Evolutionary conservation across 441 rosid genomes (phyloP), one percentile per base, ranked within the genome.

Genomic region (Mallotus repandus): DNA sequence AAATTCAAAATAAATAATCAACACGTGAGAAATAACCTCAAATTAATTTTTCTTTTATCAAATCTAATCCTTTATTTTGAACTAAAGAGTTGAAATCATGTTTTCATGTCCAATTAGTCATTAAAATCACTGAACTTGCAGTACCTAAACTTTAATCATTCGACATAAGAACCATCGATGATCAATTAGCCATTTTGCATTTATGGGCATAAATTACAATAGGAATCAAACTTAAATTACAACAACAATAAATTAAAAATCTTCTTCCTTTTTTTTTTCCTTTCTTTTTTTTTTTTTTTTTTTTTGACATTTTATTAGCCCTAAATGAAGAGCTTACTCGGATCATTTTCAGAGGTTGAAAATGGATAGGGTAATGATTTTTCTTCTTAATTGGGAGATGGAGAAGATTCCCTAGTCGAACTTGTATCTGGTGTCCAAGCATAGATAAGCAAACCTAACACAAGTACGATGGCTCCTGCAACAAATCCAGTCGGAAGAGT

Each of bases 401-500:
- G 50, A 11, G 79, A 71, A 64, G 79, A 61, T 12, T 74, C 65
- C 16, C 22, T 64, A n/a, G 70, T 16, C 7, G 84, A 75, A 70
- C 68, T 58, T 1, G 59, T 56, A 53, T 83, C 73, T 41, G 98
- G 97, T 16, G 88, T 83, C 95, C 94, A 90, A 4, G 92, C 86
- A 69, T 94, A 94, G 71, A 85, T 68, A 63, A 94, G 89, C 84
- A 94, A 77, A 32, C 98, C 98, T 22, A 86, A 63, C 63, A 94
- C 87, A 32, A 94, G 97, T 49, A 94, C 62, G 29, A 89, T 69
- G 64, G 97, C 83, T 74, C 97, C 98, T 13, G 90, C 91, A 15
- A 94, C 90, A 45, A 94, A 94, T 25, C 97, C 97, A 0, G 85
- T 71, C 13, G 97, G 97, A 65, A 94, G 97, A 5, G 97, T 66